phyloP scores from a whole-genome alignment of 2,329 filamentous ascomycete species.

The Camillea tinctor region DNA sequence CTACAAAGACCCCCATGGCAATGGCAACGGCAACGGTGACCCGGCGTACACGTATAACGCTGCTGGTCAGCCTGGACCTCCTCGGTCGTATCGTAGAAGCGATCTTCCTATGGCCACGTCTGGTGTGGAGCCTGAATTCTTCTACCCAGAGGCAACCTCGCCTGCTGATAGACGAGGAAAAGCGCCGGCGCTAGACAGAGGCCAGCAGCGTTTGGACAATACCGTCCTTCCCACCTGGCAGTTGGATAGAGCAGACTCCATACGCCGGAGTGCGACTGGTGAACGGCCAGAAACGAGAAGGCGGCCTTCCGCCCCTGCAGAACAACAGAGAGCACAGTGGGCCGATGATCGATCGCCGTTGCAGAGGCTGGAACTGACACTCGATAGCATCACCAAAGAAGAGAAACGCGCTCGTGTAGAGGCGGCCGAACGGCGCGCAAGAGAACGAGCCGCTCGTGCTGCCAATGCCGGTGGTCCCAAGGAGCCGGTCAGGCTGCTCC shows the following conservation, averaged over 20 bases:
- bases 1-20: conserved; percentile 51
- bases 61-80: conserved; percentile 30
- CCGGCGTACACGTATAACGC: conserved; percentile 32
- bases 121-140: conserved; percentile 34
- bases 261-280: conserved; percentile 29
- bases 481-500: conserved; percentile 9
- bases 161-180: conserved; percentile 21
- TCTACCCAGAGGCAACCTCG: conserved; percentile 31
- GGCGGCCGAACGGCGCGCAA: conserved; percentile 73
- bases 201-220: conserved; percentile 31
- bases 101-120: conserved; percentile 18
- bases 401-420: conserved; percentile 84
- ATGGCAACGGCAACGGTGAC: conserved; percentile 38
- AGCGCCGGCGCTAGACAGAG: conserved; percentile 30
- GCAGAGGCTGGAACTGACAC: conserved; percentile 86
- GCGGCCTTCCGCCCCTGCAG: conserved; percentile 39
- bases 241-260: conserved; percentile 21
- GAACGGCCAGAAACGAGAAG: conserved; percentile 32
- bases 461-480: conserved; percentile 20
- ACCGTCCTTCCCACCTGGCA: conserved; percentile 14
- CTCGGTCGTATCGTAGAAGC: conserved; percentile 27
- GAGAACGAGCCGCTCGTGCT: conserved; percentile 53
- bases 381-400: conserved; percentile 92
- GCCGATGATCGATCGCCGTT: conserved; percentile 85
- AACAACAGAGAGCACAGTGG: conserved; percentile 55